These are phyloP conservation scores for Fomitopsis pulvina DNA, from an alignment of 768 basidiomycete genomes.

Conservation along the genomic window DNA sequence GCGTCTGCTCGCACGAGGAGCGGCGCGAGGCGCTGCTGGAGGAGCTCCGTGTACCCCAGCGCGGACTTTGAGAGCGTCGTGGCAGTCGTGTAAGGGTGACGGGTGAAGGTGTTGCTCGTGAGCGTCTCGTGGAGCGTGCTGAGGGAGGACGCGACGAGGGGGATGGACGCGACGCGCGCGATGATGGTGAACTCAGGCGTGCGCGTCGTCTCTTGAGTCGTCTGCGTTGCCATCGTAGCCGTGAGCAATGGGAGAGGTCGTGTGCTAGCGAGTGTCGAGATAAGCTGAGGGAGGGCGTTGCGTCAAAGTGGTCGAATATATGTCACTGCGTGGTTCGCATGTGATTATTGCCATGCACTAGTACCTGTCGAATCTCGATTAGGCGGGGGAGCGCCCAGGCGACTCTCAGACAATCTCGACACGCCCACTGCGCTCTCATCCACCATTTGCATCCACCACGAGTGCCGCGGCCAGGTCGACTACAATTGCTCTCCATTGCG, in stretches of 20 bases:
- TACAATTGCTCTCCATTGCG: too few relatives aligned
- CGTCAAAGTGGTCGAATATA: neutral
- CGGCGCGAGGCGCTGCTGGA: slow-evolving; percentile 61
- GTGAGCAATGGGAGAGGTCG: neutral
- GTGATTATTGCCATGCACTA: neutral
- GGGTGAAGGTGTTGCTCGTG: slow-evolving; percentile 51
- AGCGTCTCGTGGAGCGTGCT: slow-evolving; percentile 54
- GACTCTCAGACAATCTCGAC: neutral
- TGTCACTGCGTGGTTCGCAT: neutral
- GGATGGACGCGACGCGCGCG: slow-evolving; percentile 63
- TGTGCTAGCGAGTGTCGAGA: neutral
- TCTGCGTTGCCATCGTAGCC: slow-evolving; percentile 31
- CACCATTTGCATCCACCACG: too few relatives aligned
- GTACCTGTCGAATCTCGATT: neutral
- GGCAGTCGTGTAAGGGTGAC: slow-evolving; percentile 59
- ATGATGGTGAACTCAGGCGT: slow-evolving; percentile 57
- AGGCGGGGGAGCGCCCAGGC: neutral
- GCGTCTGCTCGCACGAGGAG: slow-evolving; percentile 56
- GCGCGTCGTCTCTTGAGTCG: slow-evolving; percentile 20
- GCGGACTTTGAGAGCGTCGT: slow-evolving; percentile 44
- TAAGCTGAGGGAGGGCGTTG: neutral
- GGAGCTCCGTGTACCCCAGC: slow-evolving; percentile 46
- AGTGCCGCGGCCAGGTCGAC: too few relatives aligned
- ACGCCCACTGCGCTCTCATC: too few relatives aligned
- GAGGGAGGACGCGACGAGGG: slow-evolving; percentile 60